Base-by-base conservation (phyloP, 2,329 filamentous ascomycete genomes). In the Trichoderma koningii region DNA sequence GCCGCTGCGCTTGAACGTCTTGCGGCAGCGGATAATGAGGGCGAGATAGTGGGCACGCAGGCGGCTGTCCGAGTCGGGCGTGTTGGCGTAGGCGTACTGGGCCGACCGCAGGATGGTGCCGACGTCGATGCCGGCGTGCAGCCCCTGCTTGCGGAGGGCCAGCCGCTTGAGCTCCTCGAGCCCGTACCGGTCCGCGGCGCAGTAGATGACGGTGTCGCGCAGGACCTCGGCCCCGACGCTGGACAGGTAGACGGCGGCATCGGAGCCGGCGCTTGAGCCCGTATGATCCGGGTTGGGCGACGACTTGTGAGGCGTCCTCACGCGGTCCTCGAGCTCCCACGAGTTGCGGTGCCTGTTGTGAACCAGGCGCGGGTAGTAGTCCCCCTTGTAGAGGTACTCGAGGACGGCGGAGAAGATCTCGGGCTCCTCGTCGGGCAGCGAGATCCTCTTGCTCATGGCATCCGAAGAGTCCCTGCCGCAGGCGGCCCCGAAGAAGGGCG, bases 31-130 rank as follows among this genome's bases (percentile, higher is more conserved):
- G 83, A 97, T 97, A 80, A 97, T 96, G 80, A 97, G 87, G 77
- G 93, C 92, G 78, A 98, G 89, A 84, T 97, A 97, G 83, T 97
- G 93, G 83, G 93, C 93, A 82, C 93, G 93, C 79, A 98, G 88
- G 74, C 89, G 87, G 76, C 90, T 94, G 82, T 98, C 93, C 73
- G 88, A 90, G 82, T 97, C 92, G 71, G 93, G 93, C 74, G 94
- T 97, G 83, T 97, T 89, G 76, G 91, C 91, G 81, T 98, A 97
- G 76, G 93, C 93, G 83, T 95, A 97, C 79, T 94, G 92, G 72
- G 93, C 93, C 74, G 90, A 94, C 75, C 92, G 89, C 78, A 98
- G 86, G 79, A 97, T 96, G 70, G 92, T 93, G 74, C 87, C 91
- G 77, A 96, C 91, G 75, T 96, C 91, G 78, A 97, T 95, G 75